Percentiles rank a stretch among this genome's conserved stretches.
Evolutionary conservation across 2,329 filamentous ascomycete species (phyloP).

Genomic region (Nemania diffusa): DNA sequence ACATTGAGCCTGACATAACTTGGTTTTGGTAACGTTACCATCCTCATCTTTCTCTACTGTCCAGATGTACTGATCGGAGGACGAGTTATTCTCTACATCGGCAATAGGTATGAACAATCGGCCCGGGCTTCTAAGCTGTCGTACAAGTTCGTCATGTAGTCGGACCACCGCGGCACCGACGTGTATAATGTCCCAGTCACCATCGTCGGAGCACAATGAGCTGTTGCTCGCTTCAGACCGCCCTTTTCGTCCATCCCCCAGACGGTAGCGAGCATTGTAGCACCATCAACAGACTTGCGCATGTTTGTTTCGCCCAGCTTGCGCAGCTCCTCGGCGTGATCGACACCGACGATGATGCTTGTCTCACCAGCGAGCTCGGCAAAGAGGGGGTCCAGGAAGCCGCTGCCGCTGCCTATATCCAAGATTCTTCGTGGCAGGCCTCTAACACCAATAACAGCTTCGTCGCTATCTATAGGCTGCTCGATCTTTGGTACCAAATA

Average conservation of each 20-base stretch:
- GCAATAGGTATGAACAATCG: not conserved
- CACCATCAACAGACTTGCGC: not conserved
- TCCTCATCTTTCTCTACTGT: not conserved
- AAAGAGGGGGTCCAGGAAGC: not conserved
- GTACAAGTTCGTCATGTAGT: not conserved
- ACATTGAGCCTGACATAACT: not conserved
- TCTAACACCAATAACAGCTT: not conserved
- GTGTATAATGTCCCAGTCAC: not conserved
- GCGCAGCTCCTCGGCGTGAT: not conserved
- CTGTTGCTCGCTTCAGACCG: not conserved
- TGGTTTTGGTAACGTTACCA: not conserved
- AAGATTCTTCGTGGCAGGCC: not conserved
- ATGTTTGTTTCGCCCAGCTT: not conserved
- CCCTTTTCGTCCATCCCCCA: not conserved
- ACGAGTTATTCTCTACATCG: not conserved
- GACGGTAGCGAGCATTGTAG: not conserved
- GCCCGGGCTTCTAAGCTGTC: not conserved
- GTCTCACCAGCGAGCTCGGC: not conserved
- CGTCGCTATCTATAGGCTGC: not conserved
- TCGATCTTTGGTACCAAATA: not conserved
- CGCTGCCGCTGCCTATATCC: not conserved
- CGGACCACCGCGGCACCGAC: not conserved
- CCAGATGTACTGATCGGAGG: not conserved
- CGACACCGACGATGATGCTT: not conserved
- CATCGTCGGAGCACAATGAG: not conserved